Base-by-base conservation (phyloP, 2,329 filamentous ascomycete genomes). In the Nigrospora osmanthi region DNA sequence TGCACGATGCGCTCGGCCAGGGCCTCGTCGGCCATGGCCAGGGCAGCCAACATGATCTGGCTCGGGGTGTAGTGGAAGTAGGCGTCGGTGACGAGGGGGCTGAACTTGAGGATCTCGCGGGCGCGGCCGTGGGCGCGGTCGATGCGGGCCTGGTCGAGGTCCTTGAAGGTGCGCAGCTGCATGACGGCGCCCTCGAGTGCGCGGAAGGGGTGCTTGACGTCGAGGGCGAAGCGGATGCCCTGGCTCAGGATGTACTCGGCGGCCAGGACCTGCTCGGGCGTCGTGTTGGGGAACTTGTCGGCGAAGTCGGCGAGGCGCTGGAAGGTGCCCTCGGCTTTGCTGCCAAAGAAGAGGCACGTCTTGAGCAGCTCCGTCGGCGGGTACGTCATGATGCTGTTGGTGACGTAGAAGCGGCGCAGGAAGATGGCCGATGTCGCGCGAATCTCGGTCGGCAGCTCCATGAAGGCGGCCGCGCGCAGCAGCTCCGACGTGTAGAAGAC, bases 51-150 rank as follows among this genome's bases (percentile, higher is more conserved):
- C 82, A 90, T 90, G 61, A 97, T 95, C 63, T 98, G 93, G 19
- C 87, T 86, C 0, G 93, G 93, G 0, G 91, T 91, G 67, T 87
- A 97, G 64, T 95, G 85, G 67, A 97, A 96, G 68, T 97, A 97
- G n/a, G 81, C 89, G 57, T 98, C 93, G 23, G 91, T 95, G 49
- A 96, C 76, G 42, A 95, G 71, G 0, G 89, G 87, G 46, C 87
- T 86, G 44, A 82, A 85, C 59, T 88, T 88, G 44, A 94, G 77
- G 39, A 88, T 74, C 16, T 83, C 79, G 36, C 86, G 78, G 0
- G 90, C 86, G 43, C 75, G 76, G n/a, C 72, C 72, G 59, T 95
- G 89, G 0, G 88, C 88, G 11, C 72, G 72, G 40, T 67, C 67
- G 30, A 81, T 67, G 23, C 73, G 67, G 11, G 62, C 56, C 40